Conservation (phyloP, 805 yeast species). For the Metschnikowia picachoensis region DNA sequence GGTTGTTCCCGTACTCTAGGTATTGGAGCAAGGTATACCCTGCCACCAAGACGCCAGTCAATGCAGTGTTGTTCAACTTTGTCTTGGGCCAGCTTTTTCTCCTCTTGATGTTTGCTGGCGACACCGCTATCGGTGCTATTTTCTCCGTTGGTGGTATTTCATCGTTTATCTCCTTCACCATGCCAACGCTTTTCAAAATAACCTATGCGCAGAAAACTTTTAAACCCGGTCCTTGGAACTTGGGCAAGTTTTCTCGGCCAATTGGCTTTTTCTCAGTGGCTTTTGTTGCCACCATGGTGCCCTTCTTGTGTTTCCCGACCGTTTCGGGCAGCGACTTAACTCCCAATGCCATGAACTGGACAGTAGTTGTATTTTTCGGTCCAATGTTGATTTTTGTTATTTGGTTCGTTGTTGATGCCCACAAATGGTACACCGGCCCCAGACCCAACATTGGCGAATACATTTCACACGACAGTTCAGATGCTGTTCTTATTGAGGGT, state of each 20-base stretch:
- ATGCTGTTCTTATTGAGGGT: slow-evolving; percentile 6
- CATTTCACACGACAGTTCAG: slow-evolving; percentile 6
- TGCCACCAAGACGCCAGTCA: slow-evolving; percentile 56
- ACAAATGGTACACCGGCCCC: slow-evolving; percentile 60
- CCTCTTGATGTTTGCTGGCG: slow-evolving; percentile 59
- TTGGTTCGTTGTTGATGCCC: slow-evolving; percentile 53
- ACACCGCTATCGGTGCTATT: slow-evolving; percentile 63
- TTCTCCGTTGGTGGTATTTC: slow-evolving; percentile 73
- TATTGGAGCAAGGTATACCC: slow-evolving; percentile 48
- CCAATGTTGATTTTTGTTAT: slow-evolving; percentile 48
- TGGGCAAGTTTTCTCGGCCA: slow-evolving; percentile 51
- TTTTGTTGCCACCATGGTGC: slow-evolving; percentile 53
- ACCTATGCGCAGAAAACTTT: slow-evolving; percentile 51
- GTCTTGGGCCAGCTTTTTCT: slow-evolving; percentile 52
- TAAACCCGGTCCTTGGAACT: slow-evolving; percentile 63
- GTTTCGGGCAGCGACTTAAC: slow-evolving; percentile 34
- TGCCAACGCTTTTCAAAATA: slow-evolving; percentile 58
- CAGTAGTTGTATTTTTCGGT: slow-evolving; percentile 51
- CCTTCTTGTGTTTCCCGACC: slow-evolving; percentile 56
- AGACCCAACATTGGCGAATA: slow-evolving; percentile 38
- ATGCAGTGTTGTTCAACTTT: slow-evolving; percentile 60
- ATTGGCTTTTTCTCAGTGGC: slow-evolving; percentile 47
- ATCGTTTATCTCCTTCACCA: slow-evolving; percentile 61
- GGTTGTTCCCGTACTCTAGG: slow-evolving; percentile 56
- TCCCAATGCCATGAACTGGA: slow-evolving; percentile 58